Percentiles rank a stretch among this genome's conserved stretches.
Conservation (phyloP, 495 filamentous ascomycete genomes). For the Talaromyces adpressus region DNA sequence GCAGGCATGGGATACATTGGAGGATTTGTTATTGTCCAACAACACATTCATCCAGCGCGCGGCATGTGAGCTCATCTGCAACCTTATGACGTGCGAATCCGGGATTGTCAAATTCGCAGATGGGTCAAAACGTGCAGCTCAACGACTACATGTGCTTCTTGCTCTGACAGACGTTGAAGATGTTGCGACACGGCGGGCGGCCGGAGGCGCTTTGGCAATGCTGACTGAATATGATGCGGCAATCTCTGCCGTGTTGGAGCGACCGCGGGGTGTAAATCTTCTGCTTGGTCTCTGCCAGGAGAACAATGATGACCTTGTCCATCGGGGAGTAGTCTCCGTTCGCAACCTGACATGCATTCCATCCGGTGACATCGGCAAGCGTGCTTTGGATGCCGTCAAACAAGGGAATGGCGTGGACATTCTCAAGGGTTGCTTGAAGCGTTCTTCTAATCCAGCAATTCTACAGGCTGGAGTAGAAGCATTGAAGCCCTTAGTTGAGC, state of each 20-base stretch:
- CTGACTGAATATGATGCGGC: slow-evolving; percentile 69
- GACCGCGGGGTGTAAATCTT: slow-evolving; percentile 61
- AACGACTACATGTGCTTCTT: slow-evolving; percentile 73
- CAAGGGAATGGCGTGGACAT: slow-evolving; percentile 49
- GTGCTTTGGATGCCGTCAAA: slow-evolving; percentile 32
- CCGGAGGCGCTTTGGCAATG: slow-evolving; percentile 82
- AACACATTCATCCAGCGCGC: slow-evolving; percentile 76
- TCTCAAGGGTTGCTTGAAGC: slow-evolving; percentile 56
- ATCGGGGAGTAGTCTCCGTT: slow-evolving; percentile 73
- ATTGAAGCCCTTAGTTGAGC: slow-evolving; percentile 50
- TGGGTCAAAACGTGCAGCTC: slow-evolving; percentile 55
- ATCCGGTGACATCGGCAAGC: slow-evolving; percentile 32
- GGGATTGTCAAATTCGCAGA: slow-evolving; percentile 72
- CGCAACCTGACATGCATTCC: slow-evolving; percentile 38
- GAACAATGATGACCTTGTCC: slow-evolving; percentile 64
- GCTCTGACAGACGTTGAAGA: slow-evolving; percentile 85
- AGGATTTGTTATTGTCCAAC: slow-evolving; percentile 72
- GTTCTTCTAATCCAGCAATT: slow-evolving; percentile 54
- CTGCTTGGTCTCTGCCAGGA: slow-evolving; percentile 70
- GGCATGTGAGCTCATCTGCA: slow-evolving; percentile 84
- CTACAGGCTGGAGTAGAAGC: slow-evolving; percentile 57
- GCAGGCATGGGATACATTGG: slow-evolving; percentile 61
- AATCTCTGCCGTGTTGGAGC: slow-evolving; percentile 58
- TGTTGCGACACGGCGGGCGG: slow-evolving; percentile 66
- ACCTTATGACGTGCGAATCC: slow-evolving; percentile 71